These are phyloP conservation scores for Geoglossum cookeanum DNA, from an alignment of 2,329 filamentous ascomycete genomes.

Conservation along the genomic window DNA sequence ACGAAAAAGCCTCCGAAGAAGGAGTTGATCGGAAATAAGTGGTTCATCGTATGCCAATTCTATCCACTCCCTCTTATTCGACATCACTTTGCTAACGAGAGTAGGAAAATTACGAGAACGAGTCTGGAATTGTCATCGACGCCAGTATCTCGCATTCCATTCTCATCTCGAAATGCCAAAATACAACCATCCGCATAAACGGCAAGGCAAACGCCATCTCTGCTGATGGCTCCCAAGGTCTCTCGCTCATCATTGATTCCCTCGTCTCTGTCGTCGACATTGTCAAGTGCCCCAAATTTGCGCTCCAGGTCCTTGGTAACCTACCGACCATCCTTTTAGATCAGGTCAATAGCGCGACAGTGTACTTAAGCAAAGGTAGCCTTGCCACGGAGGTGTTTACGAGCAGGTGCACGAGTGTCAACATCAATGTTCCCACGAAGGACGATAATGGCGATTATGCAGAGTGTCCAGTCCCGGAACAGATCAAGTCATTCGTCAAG, in stretches of 20 bases:
- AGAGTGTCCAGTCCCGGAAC: slow-evolving; percentile 74
- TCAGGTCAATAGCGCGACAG: slow-evolving; percentile 73
- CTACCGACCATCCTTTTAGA: slow-evolving; percentile 81
- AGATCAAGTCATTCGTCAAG: slow-evolving; percentile 67
- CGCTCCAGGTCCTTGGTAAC: slow-evolving; percentile 71
- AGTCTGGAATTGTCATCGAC: slow-evolving; percentile 53
- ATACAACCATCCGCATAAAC: slow-evolving; percentile 71
- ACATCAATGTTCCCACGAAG: slow-evolving; percentile 58
- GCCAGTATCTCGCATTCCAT: slow-evolving; percentile 73
- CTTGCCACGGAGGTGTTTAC: slow-evolving; percentile 65
- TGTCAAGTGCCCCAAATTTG: slow-evolving; percentile 89
- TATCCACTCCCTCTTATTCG: background rate
- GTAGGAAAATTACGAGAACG: slow-evolving; percentile 79
- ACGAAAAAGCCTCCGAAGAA: slow-evolving; percentile 64
- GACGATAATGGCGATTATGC: slow-evolving; percentile 61
- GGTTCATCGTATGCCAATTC: slow-evolving; percentile 50
- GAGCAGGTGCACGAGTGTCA: slow-evolving; percentile 73
- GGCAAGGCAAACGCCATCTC: slow-evolving; percentile 97
- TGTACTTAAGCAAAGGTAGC: slow-evolving; percentile 74
- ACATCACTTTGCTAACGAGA: background rate
- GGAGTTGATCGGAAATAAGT: slow-evolving; percentile 77
- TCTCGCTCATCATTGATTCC: slow-evolving; percentile 74
- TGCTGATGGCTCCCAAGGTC: slow-evolving; percentile 69
- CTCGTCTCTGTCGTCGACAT: slow-evolving; percentile 84
- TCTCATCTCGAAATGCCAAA: slow-evolving; percentile 79